These are phyloP conservation scores for Madurella fahalii DNA, from an alignment of 2,329 filamentous ascomycete genomes.

Conservation along the genomic window DNA sequence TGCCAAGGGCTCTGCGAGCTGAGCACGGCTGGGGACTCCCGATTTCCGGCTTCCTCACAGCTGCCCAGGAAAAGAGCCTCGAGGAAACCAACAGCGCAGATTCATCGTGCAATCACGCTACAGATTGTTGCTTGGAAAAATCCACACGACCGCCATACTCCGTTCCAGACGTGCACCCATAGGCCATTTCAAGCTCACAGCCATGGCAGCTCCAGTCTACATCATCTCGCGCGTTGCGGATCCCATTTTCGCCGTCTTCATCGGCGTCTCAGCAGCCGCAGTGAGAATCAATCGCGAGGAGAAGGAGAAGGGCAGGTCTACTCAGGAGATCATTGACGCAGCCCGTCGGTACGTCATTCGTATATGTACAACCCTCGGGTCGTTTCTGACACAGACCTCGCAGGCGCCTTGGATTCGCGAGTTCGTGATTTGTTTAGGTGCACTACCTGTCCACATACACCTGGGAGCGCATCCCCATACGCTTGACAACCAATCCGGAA, in stretches of 20 bases:
- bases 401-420: conserved; percentile 21
- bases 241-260: conserved; percentile 55
- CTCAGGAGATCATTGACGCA: conserved; percentile 46
- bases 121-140: background rate
- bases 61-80: background rate
- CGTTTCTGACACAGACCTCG: conserved; percentile 1
- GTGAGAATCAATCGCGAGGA: conserved; percentile 58
- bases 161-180: background rate
- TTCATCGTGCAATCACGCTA: no score
- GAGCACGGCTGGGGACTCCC: background rate
- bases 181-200: background rate
- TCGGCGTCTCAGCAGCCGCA: conserved; percentile 52
- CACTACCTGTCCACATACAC: background rate
- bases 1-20: conserved; percentile 9
- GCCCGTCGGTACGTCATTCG: conserved; percentile 40
- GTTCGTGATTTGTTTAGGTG: conserved; percentile 9
- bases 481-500: conserved; percentile 1
- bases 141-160: background rate
- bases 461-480: background rate
- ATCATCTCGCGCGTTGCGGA: conserved; percentile 58
- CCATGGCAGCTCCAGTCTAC: conserved; percentile 53
- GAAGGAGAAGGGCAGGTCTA: conserved; percentile 53
- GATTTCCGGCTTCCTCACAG: background rate
- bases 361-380: background rate
- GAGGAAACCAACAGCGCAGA: background rate